These are phyloP conservation scores for Ceratobasidium sp. DNA, from an alignment of 1,284 basidiomycete species.

Conservation along the genomic window DNA sequence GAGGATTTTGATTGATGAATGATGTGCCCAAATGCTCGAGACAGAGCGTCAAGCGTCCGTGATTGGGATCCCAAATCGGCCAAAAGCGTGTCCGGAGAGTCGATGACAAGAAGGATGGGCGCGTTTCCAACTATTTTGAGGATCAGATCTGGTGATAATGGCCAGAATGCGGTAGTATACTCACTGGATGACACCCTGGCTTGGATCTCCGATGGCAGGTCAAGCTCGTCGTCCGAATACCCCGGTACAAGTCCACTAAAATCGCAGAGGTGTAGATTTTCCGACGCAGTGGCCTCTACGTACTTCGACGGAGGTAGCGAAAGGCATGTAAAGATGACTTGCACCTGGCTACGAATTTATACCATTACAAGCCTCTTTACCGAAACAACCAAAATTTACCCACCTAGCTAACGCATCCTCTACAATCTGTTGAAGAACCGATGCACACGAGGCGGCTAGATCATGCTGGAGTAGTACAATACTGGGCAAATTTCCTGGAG, in stretches of 20 bases:
- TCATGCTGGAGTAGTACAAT: slow-evolving; percentile 22
- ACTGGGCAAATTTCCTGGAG: slow-evolving; percentile 13
- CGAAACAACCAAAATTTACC: not conserved
- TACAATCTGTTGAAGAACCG: slow-evolving; percentile 14
- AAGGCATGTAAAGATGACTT: slow-evolving; percentile 18
- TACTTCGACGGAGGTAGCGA: not conserved
- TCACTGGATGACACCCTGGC: slow-evolving; percentile 4
- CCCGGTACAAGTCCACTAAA: not conserved
- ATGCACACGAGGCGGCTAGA: not conserved
- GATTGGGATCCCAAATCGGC: slow-evolving; percentile 67
- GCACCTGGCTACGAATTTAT: not conserved
- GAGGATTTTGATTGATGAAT: slow-evolving; percentile 61
- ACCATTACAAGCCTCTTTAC: not conserved
- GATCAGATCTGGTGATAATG: not conserved
- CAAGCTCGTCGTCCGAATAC: not conserved
- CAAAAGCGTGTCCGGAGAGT: slow-evolving; percentile 53
- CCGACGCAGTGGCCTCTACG: not conserved
- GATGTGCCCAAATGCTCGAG: slow-evolving; percentile 21
- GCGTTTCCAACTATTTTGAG: not conserved
- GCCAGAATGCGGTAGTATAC: not conserved
- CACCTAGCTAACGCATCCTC: slow-evolving; percentile 4
- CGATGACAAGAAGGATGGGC: slow-evolving; percentile 22
- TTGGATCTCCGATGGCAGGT: not conserved
- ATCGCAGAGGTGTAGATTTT: slow-evolving; percentile 2
- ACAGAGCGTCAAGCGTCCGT: slow-evolving; percentile 58